Evolutionary conservation across 495 filamentous ascomycete genomes (phyloP), one percentile per base, ranked within the genome.

Genomic region (Glarea lozoyensis): DNA sequence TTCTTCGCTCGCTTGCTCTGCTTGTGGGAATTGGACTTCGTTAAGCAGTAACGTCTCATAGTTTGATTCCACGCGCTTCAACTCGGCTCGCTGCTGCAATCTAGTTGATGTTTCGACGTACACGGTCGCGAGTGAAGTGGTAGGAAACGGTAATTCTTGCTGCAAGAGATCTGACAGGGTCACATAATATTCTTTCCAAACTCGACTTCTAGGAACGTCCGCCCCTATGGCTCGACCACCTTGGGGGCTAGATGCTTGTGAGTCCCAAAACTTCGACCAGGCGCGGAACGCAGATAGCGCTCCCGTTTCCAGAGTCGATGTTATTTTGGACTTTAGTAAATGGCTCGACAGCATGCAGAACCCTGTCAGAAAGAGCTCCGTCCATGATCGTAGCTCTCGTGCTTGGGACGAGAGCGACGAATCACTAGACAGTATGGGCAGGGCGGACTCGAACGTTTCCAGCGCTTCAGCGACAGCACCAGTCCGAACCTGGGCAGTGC

Each of bases 151-250:
- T 31, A 71, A 54, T 46, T 66, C 71, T 39, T 68, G 54, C 49
- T 76, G 75, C 21, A 84, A 49, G 12, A 83, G 70, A n/a, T 60
- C 61, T 5, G 86, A 89, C 17, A 94, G 63, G 1, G 79, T 70
- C 42, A 71, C 65, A 56, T 93, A 94, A 55, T 95, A 94, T 37
- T 79, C 72, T 54, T 75, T 79, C 87, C 86, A 95, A 11, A 89
- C 69, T 25, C 68, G 61, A 46, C 79, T 63, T 49, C 75, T 67
- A 50, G 67, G 64, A 50, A 72, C 60, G n/a, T 51, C 55, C 22
- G 54, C 40, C 21, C 39, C 41, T 20, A 21, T 11, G 15, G 40
- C 47, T 20, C 23, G 33, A 21, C 54, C 54, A 17, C 54, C 50
- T 21, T 62, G 58, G 16, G 67, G 69, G 12, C 54, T 57, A 39